Evolutionary conservation across 2,329 filamentous ascomycete species (phyloP).

Genomic region (Venturia nashicola): DNA sequence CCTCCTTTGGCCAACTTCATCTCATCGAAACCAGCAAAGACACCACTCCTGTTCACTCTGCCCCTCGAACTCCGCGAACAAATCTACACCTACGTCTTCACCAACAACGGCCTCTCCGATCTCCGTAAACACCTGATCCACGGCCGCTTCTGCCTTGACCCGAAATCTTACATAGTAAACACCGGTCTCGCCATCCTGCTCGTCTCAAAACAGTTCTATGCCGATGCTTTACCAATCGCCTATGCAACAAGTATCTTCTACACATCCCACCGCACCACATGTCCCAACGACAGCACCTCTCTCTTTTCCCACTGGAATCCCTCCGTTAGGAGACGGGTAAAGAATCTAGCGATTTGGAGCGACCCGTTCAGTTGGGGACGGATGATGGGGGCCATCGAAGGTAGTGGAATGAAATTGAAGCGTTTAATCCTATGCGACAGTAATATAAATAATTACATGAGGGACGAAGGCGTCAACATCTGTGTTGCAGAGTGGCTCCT

Average conservation of each 20-base stretch:
- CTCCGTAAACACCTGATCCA: not conserved
- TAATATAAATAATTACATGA: slow-evolving; percentile 1
- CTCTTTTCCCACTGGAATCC: not conserved
- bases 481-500: not conserved
- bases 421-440: not conserved
- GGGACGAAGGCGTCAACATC: not conserved
- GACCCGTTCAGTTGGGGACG: not conserved
- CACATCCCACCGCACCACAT: not conserved
- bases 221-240: not conserved
- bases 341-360: not conserved
- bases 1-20: not conserved
- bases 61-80: slow-evolving; percentile 7
- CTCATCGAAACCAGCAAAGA: not conserved
- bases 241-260: not conserved
- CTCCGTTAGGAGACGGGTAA: not conserved
- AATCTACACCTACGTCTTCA: slow-evolving; percentile 6
- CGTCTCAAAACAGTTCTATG: not conserved
- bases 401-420: not conserved
- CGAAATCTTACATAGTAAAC: not conserved
- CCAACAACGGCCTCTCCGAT: not conserved
- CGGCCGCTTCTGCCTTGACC: not conserved
- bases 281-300: not conserved
- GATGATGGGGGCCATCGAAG: not conserved
- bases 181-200: not conserved
- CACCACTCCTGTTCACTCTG: not conserved